Conservation (phyloP, 2,329 filamentous ascomycete species). For the Phaeosphaeria sp. region DNA sequence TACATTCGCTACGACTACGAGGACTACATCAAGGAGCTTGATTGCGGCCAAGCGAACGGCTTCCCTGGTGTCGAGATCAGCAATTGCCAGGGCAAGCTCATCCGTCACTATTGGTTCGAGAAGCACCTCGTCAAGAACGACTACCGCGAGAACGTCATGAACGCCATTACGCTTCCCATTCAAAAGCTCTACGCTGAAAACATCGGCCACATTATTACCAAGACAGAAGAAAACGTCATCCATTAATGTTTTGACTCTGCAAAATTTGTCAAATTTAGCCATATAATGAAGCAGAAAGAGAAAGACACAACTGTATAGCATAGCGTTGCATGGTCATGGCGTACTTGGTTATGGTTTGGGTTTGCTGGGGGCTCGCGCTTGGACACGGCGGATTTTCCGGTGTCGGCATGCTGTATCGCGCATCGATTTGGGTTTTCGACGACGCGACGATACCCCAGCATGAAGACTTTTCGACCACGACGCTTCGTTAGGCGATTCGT, state of each 20-base stretch:
- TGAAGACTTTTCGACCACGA: slow-evolving; percentile 4
- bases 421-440: slow-evolving; percentile 8
- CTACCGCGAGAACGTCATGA: slow-evolving; percentile 47
- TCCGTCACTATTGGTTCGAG: slow-evolving; percentile 49
- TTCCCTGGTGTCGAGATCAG: slow-evolving; percentile 44
- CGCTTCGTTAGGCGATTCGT: slow-evolving; percentile 7
- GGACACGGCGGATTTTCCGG: neutral
- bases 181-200: slow-evolving; percentile 45
- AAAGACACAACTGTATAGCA: slow-evolving; percentile 17
- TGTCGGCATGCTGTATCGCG: slow-evolving; percentile 7
- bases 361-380: slow-evolving; percentile 8
- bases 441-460: slow-evolving; percentile 8
- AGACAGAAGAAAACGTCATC: slow-evolving; percentile 41
- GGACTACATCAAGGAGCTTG: slow-evolving; percentile 46
- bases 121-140: slow-evolving; percentile 43
- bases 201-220: slow-evolving; percentile 30
- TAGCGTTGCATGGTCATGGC: slow-evolving; percentile 34
- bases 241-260: slow-evolving; percentile 28
- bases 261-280: slow-evolving; percentile 47
- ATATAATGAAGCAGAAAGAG: slow-evolving; percentile 43
- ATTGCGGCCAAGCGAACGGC: slow-evolving; percentile 48
- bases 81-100: slow-evolving; percentile 46
- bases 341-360: slow-evolving; percentile 13
- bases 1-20: slow-evolving; percentile 50
- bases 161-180: slow-evolving; percentile 44